These are phyloP conservation scores for Afroboletus lepidellus DNA, from an alignment of 1,284 basidiomycete species.

Conservation along the genomic window DNA sequence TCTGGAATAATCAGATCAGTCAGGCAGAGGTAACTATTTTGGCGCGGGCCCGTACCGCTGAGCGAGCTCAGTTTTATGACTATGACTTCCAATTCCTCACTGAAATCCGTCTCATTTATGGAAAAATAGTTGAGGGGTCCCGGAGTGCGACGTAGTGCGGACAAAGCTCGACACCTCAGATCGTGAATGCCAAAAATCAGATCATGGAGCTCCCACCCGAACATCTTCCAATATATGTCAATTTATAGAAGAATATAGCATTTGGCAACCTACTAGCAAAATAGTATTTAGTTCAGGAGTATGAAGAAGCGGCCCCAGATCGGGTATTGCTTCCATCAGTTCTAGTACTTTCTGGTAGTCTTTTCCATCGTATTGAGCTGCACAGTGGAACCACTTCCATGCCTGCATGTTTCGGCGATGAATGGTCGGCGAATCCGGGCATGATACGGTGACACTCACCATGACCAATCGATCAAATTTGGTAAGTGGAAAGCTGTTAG, in stretches of 20 bases:
- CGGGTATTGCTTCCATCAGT: neutral
- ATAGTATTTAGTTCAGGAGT: neutral
- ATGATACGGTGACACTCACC: neutral
- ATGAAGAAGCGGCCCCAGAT: neutral
- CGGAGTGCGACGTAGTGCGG: neutral
- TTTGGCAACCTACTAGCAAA: neutral
- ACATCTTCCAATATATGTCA: neutral
- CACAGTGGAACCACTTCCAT: neutral
- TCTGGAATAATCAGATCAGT: neutral
- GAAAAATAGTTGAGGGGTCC: neutral
- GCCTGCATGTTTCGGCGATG: neutral
- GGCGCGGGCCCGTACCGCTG: neutral
- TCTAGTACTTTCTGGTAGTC: neutral
- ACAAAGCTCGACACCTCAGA: neutral
- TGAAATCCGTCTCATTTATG: neutral
- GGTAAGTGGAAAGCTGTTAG: neutral
- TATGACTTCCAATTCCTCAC: neutral
- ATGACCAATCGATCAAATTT: neutral
- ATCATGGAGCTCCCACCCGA: neutral
- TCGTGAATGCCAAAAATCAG: neutral
- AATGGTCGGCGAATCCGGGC: neutral
- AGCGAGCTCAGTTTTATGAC: neutral
- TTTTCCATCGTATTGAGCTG: neutral
- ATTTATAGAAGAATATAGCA: neutral
- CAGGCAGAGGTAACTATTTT: neutral